These are phyloP conservation scores for Mollisia scopiformis DNA, from an alignment of 2,329 filamentous ascomycete species.

Conservation along the genomic window DNA sequence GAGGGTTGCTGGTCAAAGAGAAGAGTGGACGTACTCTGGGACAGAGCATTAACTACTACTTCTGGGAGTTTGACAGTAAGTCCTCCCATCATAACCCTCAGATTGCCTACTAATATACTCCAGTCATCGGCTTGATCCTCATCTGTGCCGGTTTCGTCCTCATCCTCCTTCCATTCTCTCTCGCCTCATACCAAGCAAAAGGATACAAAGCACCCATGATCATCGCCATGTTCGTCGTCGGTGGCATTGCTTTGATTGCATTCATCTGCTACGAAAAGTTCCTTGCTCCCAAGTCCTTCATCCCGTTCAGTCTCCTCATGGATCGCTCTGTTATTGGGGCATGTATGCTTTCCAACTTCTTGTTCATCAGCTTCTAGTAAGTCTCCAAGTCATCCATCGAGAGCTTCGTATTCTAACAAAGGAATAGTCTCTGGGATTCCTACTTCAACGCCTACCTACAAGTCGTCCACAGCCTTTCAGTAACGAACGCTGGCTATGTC, in stretches of 20 bases:
- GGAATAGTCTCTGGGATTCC: conserved; percentile 53
- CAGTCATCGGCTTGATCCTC: conserved; percentile 60
- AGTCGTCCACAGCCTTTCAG: conserved; percentile 52
- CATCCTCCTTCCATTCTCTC: conserved; percentile 70
- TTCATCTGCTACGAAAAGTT: conserved; percentile 63
- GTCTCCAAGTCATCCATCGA: background rate
- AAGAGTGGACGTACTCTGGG: conserved; percentile 47
- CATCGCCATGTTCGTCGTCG: conserved; percentile 60
- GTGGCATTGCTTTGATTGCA: conserved; percentile 55
- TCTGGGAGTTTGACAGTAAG: conserved; percentile 60
- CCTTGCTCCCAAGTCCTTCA: conserved; percentile 57
- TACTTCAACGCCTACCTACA: conserved; percentile 59
- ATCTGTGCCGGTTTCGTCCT: conserved; percentile 63
- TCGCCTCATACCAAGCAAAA: conserved; percentile 43
- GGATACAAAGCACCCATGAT: conserved; percentile 30
- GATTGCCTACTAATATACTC: background rate
- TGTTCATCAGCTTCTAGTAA: conserved; percentile 54
- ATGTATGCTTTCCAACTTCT: conserved; percentile 44
- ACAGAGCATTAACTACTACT: conserved; percentile 56
- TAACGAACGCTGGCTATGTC: conserved; percentile 54
- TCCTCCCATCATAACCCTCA: background rate
- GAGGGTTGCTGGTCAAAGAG: conserved; percentile 48
- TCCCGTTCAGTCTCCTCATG: conserved; percentile 54
- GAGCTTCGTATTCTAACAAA: conserved; percentile 35
- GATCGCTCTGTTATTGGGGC: conserved; percentile 53